phyloP scores from a whole-genome alignment of 805 yeast species.

The Huiozyma sinensis region DNA sequence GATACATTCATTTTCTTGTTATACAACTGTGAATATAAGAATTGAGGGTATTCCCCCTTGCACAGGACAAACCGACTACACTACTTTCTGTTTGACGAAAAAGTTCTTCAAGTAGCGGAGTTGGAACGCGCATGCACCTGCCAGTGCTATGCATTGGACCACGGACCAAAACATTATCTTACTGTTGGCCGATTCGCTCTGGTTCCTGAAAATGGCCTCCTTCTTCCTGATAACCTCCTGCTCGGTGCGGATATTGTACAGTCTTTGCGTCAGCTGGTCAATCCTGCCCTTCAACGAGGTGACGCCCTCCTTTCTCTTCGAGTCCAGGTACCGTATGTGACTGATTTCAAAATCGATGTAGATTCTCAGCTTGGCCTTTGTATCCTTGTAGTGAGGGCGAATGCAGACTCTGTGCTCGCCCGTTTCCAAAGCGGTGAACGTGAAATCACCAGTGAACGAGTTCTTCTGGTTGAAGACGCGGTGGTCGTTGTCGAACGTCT shows the following conservation, averaged over 20 bases:
- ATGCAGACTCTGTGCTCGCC: conserved; percentile 84
- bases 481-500: conserved; percentile 75
- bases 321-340: conserved; percentile 53
- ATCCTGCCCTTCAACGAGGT: conserved; percentile 46
- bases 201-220: conserved; percentile 68
- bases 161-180: conserved; percentile 67
- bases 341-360: conserved; percentile 65
- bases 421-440: conserved; percentile 70
- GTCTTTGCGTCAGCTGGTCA: conserved; percentile 44
- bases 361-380: conserved; percentile 47
- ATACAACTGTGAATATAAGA: too few species aligned
- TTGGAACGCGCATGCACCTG: conserved; percentile 65
- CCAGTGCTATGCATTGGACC: conserved; percentile 57
- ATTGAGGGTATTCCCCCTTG: too few species aligned
- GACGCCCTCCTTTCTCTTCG: conserved; percentile 44
- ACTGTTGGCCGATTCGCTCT: conserved; percentile 64
- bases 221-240: conserved; percentile 54
- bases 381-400: conserved; percentile 37
- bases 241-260: conserved; percentile 51
- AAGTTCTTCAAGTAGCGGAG: conserved; percentile 65
- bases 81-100: conserved; percentile 80
- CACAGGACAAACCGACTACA: conserved; percentile 25
- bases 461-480: conserved; percentile 62
- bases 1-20: too few species aligned
- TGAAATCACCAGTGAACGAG: conserved; percentile 51